phyloP scores from a whole-genome alignment of 371 early-diverging fungal genomes.

The Funneliformis caledonium region DNA sequence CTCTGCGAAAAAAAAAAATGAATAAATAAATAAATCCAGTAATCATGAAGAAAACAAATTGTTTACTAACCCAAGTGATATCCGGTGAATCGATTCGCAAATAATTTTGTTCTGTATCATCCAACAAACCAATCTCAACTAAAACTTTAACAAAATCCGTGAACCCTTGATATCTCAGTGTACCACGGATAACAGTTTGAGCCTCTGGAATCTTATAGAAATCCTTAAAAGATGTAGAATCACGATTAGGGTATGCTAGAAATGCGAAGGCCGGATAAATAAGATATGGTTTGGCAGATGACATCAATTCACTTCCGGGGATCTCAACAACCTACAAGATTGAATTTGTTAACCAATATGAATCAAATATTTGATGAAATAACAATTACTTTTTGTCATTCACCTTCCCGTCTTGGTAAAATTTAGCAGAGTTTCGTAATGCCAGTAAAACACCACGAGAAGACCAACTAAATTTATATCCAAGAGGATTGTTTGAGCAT shows the following conservation, averaged over 20 bases:
- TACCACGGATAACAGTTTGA: constrained; percentile 92
- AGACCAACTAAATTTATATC: constrained; percentile 99
- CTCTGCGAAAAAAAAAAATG: background rate
- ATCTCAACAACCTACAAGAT: constrained; percentile 75
- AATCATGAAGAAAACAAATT: background rate
- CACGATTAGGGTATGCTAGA: constrained; percentile 95
- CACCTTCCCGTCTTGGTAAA: constrained; percentile 86
- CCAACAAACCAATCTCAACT: constrained; percentile 91
- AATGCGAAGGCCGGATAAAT: constrained; percentile 90
- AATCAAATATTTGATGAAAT: constrained; percentile 32
- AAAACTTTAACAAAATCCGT: constrained; percentile 90
- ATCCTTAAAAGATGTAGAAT: constrained; percentile 93
- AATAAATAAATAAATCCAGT: background rate
- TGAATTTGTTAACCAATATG: background rate
- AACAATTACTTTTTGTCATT: constrained; percentile 30
- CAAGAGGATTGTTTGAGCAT: constrained; percentile 94
- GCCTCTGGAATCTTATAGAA: constrained; percentile 96
- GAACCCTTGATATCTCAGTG: constrained; percentile 93
- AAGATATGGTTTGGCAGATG: constrained; percentile 84
- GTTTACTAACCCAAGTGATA: constrained; percentile 72
- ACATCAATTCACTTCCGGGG: constrained; percentile 86
- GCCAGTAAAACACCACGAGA: constrained; percentile 96
- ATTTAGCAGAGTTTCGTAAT: constrained; percentile 89
- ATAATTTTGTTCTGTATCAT: constrained; percentile 72
- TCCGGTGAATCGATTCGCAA: constrained; percentile 61